These are phyloP conservation scores for Suhomyces xylopsoci DNA, from an alignment of 805 yeast genomes.

Conservation along the genomic window DNA sequence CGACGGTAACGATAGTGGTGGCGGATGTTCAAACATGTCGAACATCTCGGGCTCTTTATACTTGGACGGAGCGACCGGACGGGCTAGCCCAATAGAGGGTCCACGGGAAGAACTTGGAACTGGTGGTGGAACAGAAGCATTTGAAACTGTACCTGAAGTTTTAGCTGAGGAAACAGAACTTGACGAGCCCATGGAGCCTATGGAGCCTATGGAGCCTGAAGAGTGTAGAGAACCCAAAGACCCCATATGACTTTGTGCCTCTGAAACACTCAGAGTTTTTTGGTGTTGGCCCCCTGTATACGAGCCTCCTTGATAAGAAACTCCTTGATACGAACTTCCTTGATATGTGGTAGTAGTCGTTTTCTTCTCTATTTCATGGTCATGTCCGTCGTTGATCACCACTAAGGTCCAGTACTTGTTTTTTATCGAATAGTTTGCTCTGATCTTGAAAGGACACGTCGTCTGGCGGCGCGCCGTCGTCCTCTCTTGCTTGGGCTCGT, in stretches of 20 bases:
- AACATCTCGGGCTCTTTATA: not conserved
- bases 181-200: no score
- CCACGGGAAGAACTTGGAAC: no score
- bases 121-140: no score
- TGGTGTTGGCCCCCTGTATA: no score
- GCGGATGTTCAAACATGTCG: conserved; percentile 2
- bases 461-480: conserved; percentile 19
- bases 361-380: conserved; percentile 34
- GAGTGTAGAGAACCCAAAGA: not conserved
- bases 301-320: no score
- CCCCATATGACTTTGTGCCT: not conserved
- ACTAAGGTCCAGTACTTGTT: conserved; percentile 57
- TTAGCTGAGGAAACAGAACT: not conserved
- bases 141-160: no score
- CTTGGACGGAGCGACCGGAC: not conserved
- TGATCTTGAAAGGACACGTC: conserved; percentile 60
- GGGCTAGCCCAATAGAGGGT: not conserved
- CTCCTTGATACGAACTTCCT: no score
- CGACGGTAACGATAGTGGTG: not conserved
- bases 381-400: conserved; percentile 57
- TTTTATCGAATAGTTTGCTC: conserved; percentile 59
- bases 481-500: conserved; percentile 11
- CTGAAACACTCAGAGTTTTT: not conserved
- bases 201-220: not conserved
- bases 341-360: no score